phyloP scores from a whole-genome alignment of 441 rosid species.

The Populus hybrid region DNA sequence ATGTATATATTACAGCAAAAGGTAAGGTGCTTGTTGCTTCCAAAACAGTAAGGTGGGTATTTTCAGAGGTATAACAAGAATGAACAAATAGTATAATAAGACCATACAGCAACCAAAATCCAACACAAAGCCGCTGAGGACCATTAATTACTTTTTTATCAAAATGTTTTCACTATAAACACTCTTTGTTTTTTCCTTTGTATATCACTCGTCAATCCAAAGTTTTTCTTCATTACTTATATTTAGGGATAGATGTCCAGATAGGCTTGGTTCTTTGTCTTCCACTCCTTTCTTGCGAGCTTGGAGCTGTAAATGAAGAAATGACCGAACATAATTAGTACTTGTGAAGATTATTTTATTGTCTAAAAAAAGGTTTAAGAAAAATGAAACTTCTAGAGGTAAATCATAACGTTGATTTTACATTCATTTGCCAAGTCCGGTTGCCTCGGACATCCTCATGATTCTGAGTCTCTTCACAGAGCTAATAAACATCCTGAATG shows the following conservation, averaged over 20 bases:
- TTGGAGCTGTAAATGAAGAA: conserved; percentile 34
- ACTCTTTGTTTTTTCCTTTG: conserved; percentile 12
- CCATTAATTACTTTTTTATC: conserved; percentile 21
- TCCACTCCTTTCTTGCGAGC: conserved; percentile 29
- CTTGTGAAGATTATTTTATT: neutral
- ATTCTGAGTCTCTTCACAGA: conserved; percentile 87
- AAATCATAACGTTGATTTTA: conserved; percentile 10
- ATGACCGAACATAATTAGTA: conserved; percentile 8
- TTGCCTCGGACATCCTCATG: conserved; percentile 78
- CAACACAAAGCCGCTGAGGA: conserved; percentile 22
- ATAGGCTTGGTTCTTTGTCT: conserved; percentile 30
- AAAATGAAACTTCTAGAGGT: conserved; percentile 14
- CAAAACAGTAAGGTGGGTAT: conserved; percentile 18
- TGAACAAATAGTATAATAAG: conserved; percentile 28
- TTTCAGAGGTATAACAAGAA: conserved; percentile 25
- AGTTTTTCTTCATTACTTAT: conserved; percentile 7
- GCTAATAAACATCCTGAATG: conserved; percentile 69
- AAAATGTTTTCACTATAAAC: conserved; percentile 24
- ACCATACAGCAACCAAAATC: conserved; percentile 25
- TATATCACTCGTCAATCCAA: conserved; percentile 25
- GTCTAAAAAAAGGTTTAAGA: too few relatives aligned
- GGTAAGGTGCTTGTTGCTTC: conserved; percentile 19
- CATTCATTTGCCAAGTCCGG: conserved; percentile 52
- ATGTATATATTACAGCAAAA: conserved; percentile 20
- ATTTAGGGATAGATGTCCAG: conserved; percentile 13